Evolutionary conservation across 441 rosid genomes (phyloP).

Genomic region (Pelargonium australe): DNA sequence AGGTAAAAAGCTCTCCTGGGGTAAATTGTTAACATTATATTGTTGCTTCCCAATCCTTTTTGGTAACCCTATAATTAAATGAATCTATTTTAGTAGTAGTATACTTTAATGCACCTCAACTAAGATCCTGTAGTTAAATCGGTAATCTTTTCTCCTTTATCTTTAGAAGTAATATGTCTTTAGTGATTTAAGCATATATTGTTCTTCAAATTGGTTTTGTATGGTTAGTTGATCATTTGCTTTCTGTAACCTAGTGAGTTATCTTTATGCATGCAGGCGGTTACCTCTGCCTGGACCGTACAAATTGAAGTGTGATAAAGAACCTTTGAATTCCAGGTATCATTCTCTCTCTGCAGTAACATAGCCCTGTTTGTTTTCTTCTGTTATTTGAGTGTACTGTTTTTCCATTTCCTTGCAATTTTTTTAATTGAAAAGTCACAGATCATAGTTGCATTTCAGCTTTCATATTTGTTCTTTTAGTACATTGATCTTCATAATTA

Average conservation of each 20-base stretch:
- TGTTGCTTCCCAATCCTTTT: neutral
- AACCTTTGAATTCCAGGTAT: constrained; percentile 77
- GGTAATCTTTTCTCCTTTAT: neutral
- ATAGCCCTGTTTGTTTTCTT: neutral
- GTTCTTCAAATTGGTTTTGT: neutral
- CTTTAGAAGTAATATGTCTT: neutral
- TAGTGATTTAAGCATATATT: neutral
- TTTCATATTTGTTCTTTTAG: neutral
- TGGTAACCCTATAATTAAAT: neutral
- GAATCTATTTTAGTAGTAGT: neutral
- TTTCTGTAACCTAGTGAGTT: constrained; percentile 1
- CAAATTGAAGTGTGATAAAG: constrained; percentile 94
- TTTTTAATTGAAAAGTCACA: neutral
- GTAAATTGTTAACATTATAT: neutral
- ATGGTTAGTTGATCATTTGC: neutral
- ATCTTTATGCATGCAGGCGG: constrained; percentile 50
- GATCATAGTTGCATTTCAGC: neutral
- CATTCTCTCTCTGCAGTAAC: constrained; percentile 10
- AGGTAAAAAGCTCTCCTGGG: constrained; percentile 39
- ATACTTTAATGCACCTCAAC: too few species aligned
- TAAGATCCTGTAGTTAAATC: too few species aligned
- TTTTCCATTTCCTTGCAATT: neutral
- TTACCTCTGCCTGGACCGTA: constrained; percentile 58
- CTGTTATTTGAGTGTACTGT: neutral
- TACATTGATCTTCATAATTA: neutral